Percentiles rank a stretch among this genome's conserved stretches.
These are phyloP conservation scores for Talaromyces thailandensis DNA, from an alignment of 495 filamentous ascomycete genomes.

Conservation along the genomic window DNA sequence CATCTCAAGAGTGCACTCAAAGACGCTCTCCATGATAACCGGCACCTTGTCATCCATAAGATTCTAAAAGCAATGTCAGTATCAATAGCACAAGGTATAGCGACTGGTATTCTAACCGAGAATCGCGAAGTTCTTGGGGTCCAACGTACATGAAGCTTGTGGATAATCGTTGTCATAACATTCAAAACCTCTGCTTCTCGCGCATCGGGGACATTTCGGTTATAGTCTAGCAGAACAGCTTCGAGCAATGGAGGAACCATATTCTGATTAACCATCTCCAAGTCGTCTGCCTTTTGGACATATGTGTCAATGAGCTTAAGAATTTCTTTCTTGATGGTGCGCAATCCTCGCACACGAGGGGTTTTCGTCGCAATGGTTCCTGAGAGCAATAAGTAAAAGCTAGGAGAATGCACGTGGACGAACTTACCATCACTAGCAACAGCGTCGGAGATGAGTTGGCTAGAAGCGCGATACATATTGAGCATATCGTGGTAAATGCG, in stretches of 20 bases:
- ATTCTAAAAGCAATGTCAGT: conserved; percentile 43
- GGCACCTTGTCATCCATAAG: conserved; percentile 98
- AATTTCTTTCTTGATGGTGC: conserved; percentile 99
- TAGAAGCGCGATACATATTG: conserved; percentile 96
- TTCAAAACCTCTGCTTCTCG: conserved; percentile 94
- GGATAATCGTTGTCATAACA: conserved; percentile 95
- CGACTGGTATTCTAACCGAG: conserved; percentile 20
- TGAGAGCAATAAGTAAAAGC: conserved; percentile 26
- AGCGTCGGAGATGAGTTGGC: conserved; percentile 85
- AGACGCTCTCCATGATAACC: conserved; percentile 95
- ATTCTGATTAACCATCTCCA: conserved; percentile 83
- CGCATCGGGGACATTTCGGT: conserved; percentile 90
- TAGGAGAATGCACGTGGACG: not conserved
- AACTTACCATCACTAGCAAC: conserved; percentile 73
- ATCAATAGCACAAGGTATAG: conserved; percentile 7
- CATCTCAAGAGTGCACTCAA: conserved; percentile 98
- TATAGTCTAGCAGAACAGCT: conserved; percentile 91
- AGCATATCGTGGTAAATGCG: conserved; percentile 98
- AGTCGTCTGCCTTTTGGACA: conserved; percentile 93
- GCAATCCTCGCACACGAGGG: conserved; percentile 85
- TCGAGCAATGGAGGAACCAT: conserved; percentile 97
- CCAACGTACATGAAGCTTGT: conserved; percentile 82
- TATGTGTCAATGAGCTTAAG: conserved; percentile 96
- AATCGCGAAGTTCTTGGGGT: conserved; percentile 32
- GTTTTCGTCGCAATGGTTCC: conserved; percentile 94